phyloP scores from a whole-genome alignment of 2,329 filamentous ascomycete species.

The Pyricularia grisea region DNA sequence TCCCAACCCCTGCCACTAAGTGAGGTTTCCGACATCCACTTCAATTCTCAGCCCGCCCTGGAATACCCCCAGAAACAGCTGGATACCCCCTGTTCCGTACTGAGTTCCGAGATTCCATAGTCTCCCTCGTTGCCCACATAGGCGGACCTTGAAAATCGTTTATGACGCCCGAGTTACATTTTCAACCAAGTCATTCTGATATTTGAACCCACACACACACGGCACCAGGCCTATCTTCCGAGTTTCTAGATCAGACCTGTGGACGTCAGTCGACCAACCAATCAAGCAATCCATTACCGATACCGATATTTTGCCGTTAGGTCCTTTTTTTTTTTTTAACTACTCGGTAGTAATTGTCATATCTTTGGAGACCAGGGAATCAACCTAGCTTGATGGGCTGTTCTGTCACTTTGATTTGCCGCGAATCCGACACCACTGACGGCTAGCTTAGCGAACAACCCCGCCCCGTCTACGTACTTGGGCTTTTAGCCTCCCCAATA shows the following conservation, averaged over 20 bases:
- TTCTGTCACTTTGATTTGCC: slow-evolving; percentile 10
- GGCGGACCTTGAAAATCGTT: neutral
- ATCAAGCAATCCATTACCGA: neutral
- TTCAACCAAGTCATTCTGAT: neutral
- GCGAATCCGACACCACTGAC: slow-evolving; percentile 10
- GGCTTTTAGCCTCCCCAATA: neutral
- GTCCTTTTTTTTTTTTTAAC: neutral
- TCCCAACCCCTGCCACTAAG: neutral
- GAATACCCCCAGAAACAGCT: neutral
- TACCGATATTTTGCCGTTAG: neutral
- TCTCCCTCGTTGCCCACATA: neutral
- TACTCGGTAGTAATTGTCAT: neutral
- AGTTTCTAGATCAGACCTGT: neutral
- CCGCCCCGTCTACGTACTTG: neutral
- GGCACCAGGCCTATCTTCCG: neutral
- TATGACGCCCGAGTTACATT: neutral
- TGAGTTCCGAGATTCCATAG: neutral
- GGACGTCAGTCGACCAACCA: neutral
- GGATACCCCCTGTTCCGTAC: neutral
- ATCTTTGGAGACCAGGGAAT: neutral
- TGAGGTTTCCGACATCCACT: neutral
- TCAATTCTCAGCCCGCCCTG: neutral
- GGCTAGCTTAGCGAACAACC: neutral
- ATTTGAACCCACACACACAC: neutral
- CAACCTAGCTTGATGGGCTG: neutral